These are phyloP conservation scores for Calvatia gigantea DNA, from an alignment of 768 basidiomycete species.

Conservation along the genomic window DNA sequence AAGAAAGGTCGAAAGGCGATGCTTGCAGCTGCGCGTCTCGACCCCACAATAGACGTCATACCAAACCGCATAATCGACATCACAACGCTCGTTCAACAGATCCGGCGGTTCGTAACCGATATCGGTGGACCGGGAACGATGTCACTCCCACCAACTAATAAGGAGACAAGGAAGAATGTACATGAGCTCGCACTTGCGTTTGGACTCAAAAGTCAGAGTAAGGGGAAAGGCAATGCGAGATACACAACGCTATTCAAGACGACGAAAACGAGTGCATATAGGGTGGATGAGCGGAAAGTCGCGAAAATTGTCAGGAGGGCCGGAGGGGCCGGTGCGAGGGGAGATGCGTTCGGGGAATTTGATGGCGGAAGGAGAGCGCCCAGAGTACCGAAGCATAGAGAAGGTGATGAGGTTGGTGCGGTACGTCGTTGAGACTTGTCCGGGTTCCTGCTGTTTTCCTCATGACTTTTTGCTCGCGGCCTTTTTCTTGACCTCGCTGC, in stretches of 20 bases:
- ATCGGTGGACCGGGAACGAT: conserved; percentile 48
- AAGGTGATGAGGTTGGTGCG: conserved; percentile 89
- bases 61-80: conserved; percentile 61
- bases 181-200: conserved; percentile 84
- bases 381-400: conserved; percentile 51
- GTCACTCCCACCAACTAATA: conserved; percentile 76
- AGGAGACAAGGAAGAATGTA: conserved; percentile 63
- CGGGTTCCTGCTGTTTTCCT: conserved; percentile 1
- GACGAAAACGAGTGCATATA: conserved; percentile 44
- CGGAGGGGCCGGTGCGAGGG: conserved; percentile 29
- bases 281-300: conserved; percentile 61
- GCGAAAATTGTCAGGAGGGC: conserved; percentile 35
- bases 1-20: conserved; percentile 71
- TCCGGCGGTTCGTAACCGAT: conserved; percentile 66
- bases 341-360: conserved; percentile 31
- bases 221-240: conserved; percentile 61
- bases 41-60: conserved; percentile 37
- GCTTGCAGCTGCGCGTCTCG: conserved; percentile 43
- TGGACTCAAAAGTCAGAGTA: conserved; percentile 72
- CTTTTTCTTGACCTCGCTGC: no score
- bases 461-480: neutral
- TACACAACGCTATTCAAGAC: conserved; percentile 81
- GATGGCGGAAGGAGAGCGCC: conserved; percentile 21
- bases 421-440: conserved; percentile 28
- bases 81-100: conserved; percentile 63